A percentile compares a stretch with the other conserved stretches of the same genome.
Conservation (phyloP, 73 alveolate species). For the Uronychia setigera region DNA sequence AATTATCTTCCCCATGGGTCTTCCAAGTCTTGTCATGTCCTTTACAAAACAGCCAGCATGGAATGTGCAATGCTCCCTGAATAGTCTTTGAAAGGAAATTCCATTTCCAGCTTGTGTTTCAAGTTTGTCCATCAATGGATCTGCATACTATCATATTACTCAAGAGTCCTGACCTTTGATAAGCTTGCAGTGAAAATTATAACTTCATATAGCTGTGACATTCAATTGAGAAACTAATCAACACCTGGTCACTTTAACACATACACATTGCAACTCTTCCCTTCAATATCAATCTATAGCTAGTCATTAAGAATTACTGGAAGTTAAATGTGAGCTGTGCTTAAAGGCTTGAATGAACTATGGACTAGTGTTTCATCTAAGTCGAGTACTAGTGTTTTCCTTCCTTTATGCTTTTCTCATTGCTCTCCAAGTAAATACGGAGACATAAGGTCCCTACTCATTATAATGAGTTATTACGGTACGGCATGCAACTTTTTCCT, state of each 20-base stretch:
- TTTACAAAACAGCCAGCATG: slow-evolving; percentile 71
- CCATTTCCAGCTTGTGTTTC: slow-evolving; percentile 58
- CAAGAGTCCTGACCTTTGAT: slow-evolving; percentile 12
- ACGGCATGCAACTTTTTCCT: background rate
- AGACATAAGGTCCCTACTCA: background rate
- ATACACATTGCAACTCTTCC: slow-evolving; percentile 28
- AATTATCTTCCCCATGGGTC: slow-evolving; percentile 77
- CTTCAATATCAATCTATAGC: slow-evolving; percentile 47
- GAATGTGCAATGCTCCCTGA: slow-evolving; percentile 83
- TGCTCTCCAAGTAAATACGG: slow-evolving; percentile 20
- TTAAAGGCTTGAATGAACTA: slow-evolving; percentile 52
- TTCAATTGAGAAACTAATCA: slow-evolving; percentile 47
- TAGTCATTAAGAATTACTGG: slow-evolving; percentile 8
- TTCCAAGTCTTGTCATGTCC: slow-evolving; percentile 78
- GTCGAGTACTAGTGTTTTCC: slow-evolving; percentile 56
- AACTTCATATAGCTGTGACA: slow-evolving; percentile 40
- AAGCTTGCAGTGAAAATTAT: slow-evolving; percentile 69
- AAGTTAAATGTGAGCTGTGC: slow-evolving; percentile 32
- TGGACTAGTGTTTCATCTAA: slow-evolving; percentile 65
- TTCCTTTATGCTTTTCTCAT: slow-evolving; percentile 14
- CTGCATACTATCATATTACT: slow-evolving; percentile 59
- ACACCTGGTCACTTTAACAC: slow-evolving; percentile 53
- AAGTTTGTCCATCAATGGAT: slow-evolving; percentile 53
- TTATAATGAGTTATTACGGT: background rate
- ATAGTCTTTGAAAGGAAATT: slow-evolving; percentile 38